phyloP scores from a whole-genome alignment of 2,329 filamentous ascomycete genomes.

The Lachnellula suecica region DNA sequence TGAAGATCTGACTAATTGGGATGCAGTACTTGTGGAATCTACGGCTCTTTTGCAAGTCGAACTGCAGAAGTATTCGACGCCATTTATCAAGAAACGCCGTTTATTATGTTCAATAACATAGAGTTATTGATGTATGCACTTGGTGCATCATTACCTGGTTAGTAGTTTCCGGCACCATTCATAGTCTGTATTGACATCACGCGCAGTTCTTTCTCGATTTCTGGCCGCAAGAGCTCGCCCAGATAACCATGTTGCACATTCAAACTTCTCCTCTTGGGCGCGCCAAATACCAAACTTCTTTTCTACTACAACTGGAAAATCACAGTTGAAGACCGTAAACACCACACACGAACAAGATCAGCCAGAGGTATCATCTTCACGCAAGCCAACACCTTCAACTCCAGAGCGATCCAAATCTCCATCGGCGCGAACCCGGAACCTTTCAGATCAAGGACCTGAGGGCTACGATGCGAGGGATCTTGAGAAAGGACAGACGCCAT shows the following conservation, averaged over 20 bases:
- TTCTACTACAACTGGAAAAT: neutral
- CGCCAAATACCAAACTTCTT: neutral
- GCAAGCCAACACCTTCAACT: neutral
- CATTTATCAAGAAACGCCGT: constrained; percentile 27
- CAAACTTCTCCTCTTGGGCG: neutral
- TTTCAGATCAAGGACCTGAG: neutral
- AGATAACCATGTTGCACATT: neutral
- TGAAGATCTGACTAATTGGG: neutral
- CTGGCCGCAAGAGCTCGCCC: neutral
- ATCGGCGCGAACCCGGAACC: no score
- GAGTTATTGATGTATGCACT: constrained; percentile 32
- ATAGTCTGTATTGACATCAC: no score
- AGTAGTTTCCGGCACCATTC: no score
- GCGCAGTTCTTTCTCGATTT: neutral
- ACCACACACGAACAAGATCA: neutral
- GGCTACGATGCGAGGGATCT: neutral
- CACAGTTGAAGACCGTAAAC: neutral
- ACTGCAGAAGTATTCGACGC: constrained; percentile 16
- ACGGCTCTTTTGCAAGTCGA: constrained; percentile 22
- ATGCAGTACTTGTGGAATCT: constrained; percentile 19
- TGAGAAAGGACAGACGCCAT: neutral
- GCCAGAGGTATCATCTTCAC: neutral
- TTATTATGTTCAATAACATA: constrained; percentile 31
- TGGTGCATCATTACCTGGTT: constrained; percentile 31
- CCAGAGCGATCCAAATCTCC: neutral